phyloP scores from a whole-genome alignment of 148 eudicot genomes.

The Beta vulgaris region DNA sequence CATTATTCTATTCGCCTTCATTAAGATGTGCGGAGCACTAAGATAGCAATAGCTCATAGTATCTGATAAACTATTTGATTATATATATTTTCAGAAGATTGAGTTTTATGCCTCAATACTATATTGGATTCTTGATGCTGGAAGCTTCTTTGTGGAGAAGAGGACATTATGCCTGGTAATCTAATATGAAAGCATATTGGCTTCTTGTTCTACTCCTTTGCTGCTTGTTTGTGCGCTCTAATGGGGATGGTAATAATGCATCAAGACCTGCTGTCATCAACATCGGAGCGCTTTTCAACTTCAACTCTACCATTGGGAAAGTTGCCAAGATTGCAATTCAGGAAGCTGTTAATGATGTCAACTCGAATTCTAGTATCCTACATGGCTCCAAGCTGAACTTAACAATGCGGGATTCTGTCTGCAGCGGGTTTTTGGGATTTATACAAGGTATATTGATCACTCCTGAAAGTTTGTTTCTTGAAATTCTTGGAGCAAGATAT shows the following conservation, averaged over 20 bases:
- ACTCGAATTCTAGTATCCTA: slow-evolving; percentile 58
- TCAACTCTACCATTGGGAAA: slow-evolving; percentile 81
- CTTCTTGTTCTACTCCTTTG: slow-evolving; percentile 33
- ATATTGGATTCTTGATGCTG: slow-evolving; percentile 14
- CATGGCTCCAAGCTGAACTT: slow-evolving; percentile 56
- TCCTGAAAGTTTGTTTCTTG: slow-evolving; percentile 7
- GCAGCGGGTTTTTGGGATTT: slow-evolving; percentile 87
- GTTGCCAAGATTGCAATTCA: slow-evolving; percentile 82
- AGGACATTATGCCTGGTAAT: slow-evolving; percentile 24
- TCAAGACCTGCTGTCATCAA: slow-evolving; percentile 70
- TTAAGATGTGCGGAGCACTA: too few relatives aligned
- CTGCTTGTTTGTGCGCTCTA: slow-evolving; percentile 30
- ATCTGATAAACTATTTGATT: slow-evolving; percentile 7
- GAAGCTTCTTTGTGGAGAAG: slow-evolving; percentile 18
- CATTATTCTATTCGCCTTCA: neutral
- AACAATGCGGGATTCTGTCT: slow-evolving; percentile 51
- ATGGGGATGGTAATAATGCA: slow-evolving; percentile 44
- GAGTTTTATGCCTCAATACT: slow-evolving; percentile 22
- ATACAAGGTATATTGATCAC: slow-evolving; percentile 68
- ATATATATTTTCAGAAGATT: slow-evolving; percentile 25
- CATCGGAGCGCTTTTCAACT: slow-evolving; percentile 81
- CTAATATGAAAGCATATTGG: slow-evolving; percentile 41
- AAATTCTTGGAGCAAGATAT: slow-evolving; percentile 9
- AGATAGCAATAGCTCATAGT: slow-evolving; percentile 6
- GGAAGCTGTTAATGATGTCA: slow-evolving; percentile 84